Conservation (phyloP, 176 grass and related monocot genomes). For the Triticum monococcum region DNA sequence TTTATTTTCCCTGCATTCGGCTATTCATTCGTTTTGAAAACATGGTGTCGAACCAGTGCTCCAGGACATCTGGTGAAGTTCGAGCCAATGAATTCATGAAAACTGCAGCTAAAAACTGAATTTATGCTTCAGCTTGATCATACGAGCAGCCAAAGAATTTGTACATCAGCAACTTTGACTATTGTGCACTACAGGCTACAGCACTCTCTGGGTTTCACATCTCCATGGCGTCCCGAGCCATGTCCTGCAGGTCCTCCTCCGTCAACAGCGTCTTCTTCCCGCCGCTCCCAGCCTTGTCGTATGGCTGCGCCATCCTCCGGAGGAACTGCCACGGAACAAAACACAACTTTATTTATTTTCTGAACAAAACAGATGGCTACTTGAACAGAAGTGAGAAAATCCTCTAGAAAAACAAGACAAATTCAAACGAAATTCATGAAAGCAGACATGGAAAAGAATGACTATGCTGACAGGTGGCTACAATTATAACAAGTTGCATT, state of each 20-base stretch:
- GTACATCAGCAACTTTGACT: constrained; percentile 9
- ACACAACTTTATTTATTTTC: background rate
- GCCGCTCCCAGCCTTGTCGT: constrained; percentile 67
- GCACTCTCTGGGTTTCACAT: constrained; percentile 11
- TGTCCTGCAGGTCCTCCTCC: constrained; percentile 73
- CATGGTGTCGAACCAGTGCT: background rate
- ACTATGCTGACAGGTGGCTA: background rate
- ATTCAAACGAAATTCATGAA: background rate
- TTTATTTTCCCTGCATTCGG: background rate
- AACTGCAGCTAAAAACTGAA: background rate
- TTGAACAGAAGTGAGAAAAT: constrained; percentile 6
- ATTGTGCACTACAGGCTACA: background rate
- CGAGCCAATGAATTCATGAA: background rate
- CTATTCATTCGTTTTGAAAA: background rate
- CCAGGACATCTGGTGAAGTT: background rate
- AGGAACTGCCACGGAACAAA: constrained; percentile 53
- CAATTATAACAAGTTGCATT: background rate
- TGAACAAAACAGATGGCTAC: background rate
- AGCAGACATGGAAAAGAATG: background rate
- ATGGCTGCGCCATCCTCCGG: constrained; percentile 91
- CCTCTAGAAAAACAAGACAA: background rate
- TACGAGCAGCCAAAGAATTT: background rate
- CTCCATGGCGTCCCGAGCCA: constrained; percentile 58
- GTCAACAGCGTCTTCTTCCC: constrained; percentile 77
- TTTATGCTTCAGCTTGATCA: background rate